These are phyloP conservation scores for Huiozyma naganishii DNA, from an alignment of 805 yeast species.

Conservation along the genomic window DNA sequence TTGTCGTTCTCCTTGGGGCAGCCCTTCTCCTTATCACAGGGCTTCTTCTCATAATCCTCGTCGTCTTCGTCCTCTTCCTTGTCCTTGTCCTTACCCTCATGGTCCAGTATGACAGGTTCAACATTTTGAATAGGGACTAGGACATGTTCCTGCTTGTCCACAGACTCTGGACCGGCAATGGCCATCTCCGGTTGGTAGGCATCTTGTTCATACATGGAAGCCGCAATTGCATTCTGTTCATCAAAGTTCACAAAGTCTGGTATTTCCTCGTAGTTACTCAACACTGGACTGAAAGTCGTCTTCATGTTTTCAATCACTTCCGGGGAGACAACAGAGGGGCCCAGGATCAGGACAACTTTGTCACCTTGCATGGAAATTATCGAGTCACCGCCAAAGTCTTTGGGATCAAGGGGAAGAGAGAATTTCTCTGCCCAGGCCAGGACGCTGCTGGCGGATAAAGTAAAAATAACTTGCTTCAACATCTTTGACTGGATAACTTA, in stretches of 20 bases:
- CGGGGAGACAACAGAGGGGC: constrained; percentile 6
- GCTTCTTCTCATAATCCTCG: background rate
- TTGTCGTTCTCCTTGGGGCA: background rate
- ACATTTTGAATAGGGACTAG: background rate
- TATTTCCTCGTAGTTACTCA: constrained; percentile 19
- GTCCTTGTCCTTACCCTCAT: background rate
- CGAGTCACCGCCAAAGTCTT: constrained; percentile 16
- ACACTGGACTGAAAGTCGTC: constrained; percentile 16
- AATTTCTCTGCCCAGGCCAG: constrained; percentile 3
- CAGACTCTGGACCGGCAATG: background rate
- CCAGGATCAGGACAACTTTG: too few species aligned
- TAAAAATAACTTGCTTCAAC: constrained; percentile 7
- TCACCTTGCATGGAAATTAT: background rate
- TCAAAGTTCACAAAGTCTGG: constrained; percentile 20
- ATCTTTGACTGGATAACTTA: background rate
- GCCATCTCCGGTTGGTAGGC: too few species aligned
- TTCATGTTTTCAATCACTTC: constrained; percentile 14
- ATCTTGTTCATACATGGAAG: too few species aligned
- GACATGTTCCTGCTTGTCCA: background rate
- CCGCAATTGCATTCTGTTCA: constrained; percentile 6
- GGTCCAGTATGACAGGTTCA: background rate
- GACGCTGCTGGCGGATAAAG: background rate
- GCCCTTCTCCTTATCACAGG: background rate
- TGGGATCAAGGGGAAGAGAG: constrained; percentile 9
- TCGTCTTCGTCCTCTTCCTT: constrained; percentile 1